Conservation (phyloP, 2,329 filamentous ascomycete species). For the Nemania serpens region DNA sequence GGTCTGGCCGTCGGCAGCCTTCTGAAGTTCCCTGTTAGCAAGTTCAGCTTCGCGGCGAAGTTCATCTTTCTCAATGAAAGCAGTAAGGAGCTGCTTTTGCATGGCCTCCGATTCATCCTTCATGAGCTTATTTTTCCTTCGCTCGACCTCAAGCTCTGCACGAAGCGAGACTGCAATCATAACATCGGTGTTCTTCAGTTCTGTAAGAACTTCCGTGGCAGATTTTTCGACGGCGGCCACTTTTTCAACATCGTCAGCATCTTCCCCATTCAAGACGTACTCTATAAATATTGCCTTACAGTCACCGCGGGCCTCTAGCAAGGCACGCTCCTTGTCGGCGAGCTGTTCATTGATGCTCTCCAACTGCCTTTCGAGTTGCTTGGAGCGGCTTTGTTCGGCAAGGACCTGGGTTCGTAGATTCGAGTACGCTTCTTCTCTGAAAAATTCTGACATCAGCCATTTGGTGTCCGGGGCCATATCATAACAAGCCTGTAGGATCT, state of each 20-base stretch:
- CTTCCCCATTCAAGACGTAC: conserved; percentile 23
- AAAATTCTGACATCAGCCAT: conserved; percentile 51
- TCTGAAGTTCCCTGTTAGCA: conserved; percentile 48
- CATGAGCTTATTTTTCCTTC: conserved; percentile 55
- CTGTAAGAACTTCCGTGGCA: conserved; percentile 58
- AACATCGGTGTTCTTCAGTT: conserved; percentile 63
- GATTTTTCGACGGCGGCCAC: conserved; percentile 60
- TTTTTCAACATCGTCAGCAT: conserved; percentile 41
- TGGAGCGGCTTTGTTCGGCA: conserved; percentile 54
- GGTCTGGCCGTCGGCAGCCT: conserved; percentile 38
- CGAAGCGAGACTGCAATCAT: conserved; percentile 63
- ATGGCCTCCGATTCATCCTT: conserved; percentile 60
- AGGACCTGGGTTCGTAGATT: conserved; percentile 56
- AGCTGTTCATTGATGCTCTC: conserved; percentile 49
- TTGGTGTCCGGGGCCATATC: conserved; percentile 41
- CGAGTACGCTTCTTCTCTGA: conserved; percentile 58
- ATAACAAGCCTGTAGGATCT: conserved; percentile 43
- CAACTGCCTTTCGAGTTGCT: conserved; percentile 51
- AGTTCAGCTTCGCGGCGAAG: conserved; percentile 60
- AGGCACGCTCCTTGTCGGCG: conserved; percentile 59
- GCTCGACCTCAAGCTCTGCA: conserved; percentile 60
- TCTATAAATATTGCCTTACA: conserved; percentile 47
- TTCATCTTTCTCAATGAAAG: conserved; percentile 64
- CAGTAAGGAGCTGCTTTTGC: conserved; percentile 63
- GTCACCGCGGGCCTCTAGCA: conserved; percentile 57